phyloP scores from a whole-genome alignment of 2,329 filamentous ascomycete species.

The Tolypocladium capitatum region DNA sequence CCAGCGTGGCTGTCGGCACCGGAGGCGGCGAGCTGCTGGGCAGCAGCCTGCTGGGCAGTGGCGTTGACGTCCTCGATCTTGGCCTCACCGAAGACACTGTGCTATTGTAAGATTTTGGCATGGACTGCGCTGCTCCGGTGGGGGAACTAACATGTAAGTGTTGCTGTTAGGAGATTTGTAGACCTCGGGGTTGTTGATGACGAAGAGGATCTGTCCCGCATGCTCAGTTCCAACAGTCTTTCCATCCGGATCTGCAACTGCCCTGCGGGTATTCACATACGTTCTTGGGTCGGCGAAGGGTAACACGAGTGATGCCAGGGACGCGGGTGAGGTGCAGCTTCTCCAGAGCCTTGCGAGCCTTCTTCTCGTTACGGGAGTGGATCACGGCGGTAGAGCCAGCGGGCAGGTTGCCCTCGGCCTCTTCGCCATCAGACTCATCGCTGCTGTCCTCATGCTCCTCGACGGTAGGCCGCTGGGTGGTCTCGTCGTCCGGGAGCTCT shows the following conservation, averaged over 20 bases:
- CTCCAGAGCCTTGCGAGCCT: conserved; percentile 97
- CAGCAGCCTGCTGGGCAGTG: conserved; percentile 76
- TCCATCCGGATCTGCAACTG: not conserved
- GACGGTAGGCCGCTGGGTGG: conserved; percentile 60
- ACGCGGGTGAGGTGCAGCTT: conserved; percentile 97
- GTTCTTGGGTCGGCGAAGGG: conserved; percentile 96
- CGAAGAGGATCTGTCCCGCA: conserved; percentile 74
- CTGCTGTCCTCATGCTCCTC: conserved; percentile 62
- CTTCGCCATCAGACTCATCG: conserved; percentile 68
- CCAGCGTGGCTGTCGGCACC: conserved; percentile 53
- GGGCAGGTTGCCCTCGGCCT: conserved; percentile 65
- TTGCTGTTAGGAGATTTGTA: conserved; percentile 99
- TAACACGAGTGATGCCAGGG: conserved; percentile 94
- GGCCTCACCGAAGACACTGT: conserved; percentile 95
- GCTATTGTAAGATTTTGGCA: not conserved
- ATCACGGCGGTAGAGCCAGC: conserved; percentile 80
- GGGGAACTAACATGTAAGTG: conserved; percentile 83
- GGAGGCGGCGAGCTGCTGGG: conserved; percentile 78
- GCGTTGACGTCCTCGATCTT: conserved; percentile 99
- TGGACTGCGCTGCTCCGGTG: not conserved
- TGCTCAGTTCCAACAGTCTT: conserved; percentile 7
- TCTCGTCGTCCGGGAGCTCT: conserved; percentile 87
- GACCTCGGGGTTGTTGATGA: conserved; percentile 98
- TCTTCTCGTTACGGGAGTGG: conserved; percentile 99
- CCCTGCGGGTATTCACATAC: conserved; percentile 44